These are phyloP conservation scores for Chondrus crispus DNA, from an alignment of 23 red algal genomes.

Conservation along the genomic window DNA sequence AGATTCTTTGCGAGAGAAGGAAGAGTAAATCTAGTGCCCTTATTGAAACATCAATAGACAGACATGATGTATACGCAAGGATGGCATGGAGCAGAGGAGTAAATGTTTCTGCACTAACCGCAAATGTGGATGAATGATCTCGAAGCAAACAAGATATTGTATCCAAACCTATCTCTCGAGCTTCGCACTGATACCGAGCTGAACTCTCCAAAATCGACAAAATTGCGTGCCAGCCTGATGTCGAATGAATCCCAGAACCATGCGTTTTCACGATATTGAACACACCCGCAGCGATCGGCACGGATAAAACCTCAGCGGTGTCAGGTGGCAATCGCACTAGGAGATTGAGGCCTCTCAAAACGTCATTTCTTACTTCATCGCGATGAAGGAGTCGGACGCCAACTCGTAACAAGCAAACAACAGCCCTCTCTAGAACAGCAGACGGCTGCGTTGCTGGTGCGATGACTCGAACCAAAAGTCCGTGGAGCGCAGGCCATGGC, in stretches of 20 bases:
- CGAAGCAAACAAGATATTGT: constrained; percentile 51
- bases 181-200: constrained; percentile 29
- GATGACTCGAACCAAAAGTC: constrained; percentile 56
- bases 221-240: constrained; percentile 85
- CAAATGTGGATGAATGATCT: constrained; percentile 9
- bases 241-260: constrained; percentile 47
- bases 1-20: constrained; percentile 27
- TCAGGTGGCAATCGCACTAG: constrained; percentile 64
- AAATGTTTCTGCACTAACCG: constrained; percentile 74
- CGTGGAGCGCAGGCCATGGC: constrained; percentile 78
- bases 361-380: constrained; percentile 57
- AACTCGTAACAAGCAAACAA: constrained; percentile 80
- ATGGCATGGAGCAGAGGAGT: constrained; percentile 73
- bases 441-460: constrained; percentile 41
- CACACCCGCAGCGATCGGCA: constrained; percentile 69
- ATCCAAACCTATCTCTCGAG: constrained; percentile 54
- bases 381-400: constrained; percentile 61
- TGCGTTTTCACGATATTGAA: constrained; percentile 67
- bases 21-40: constrained; percentile 45
- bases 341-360: constrained; percentile 73
- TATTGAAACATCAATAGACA: constrained; percentile 44
- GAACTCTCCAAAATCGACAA: constrained; percentile 59
- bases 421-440: constrained; percentile 65
- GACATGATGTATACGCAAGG: constrained; percentile 69
- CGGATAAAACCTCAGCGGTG: constrained; percentile 48